phyloP scores from a whole-genome alignment of 768 basidiomycete genomes.

The Paxillus involutus region DNA sequence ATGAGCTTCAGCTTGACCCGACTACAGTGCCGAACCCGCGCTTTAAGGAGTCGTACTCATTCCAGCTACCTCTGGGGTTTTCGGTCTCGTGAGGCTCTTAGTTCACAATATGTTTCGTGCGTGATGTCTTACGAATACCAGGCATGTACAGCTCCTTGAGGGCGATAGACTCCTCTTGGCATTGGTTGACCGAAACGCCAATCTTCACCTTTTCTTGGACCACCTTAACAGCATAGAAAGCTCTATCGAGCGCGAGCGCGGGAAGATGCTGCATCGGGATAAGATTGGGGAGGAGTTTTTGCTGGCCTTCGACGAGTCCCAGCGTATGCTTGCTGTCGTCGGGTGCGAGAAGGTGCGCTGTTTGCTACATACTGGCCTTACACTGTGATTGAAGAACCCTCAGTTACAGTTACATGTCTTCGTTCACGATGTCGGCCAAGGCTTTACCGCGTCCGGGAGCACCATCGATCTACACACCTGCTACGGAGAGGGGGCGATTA shows the following conservation, averaged over 20 bases:
- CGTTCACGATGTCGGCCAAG: constrained; percentile 46
- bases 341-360: constrained; percentile 40
- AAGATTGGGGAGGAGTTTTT: constrained; percentile 47
- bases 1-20: constrained; percentile 29
- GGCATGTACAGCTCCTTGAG: constrained; percentile 41
- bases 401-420: constrained; percentile 46
- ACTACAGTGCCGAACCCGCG: constrained; percentile 21
- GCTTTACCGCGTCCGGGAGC: constrained; percentile 43
- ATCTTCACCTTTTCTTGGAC: constrained; percentile 41
- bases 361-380: not conserved
- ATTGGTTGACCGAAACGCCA: constrained; percentile 30
- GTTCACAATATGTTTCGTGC: not conserved
- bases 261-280: constrained; percentile 40
- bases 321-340: constrained; percentile 47
- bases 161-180: constrained; percentile 41
- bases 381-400: not conserved
- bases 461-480: constrained; percentile 44
- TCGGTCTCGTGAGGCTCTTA: constrained; percentile 20
- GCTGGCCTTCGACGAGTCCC: constrained; percentile 53
- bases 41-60: constrained; percentile 25
- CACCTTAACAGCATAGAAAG: constrained; percentile 29
- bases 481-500: constrained; percentile 39
- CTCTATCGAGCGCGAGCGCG: constrained; percentile 31
- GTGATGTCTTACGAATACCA: constrained; percentile 7
- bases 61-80: constrained; percentile 21